Percentiles rank a stretch among this genome's conserved stretches.
Evolutionary conservation across 345 rosid species (phyloP).

Genomic region (Psidium guajava): DNA sequence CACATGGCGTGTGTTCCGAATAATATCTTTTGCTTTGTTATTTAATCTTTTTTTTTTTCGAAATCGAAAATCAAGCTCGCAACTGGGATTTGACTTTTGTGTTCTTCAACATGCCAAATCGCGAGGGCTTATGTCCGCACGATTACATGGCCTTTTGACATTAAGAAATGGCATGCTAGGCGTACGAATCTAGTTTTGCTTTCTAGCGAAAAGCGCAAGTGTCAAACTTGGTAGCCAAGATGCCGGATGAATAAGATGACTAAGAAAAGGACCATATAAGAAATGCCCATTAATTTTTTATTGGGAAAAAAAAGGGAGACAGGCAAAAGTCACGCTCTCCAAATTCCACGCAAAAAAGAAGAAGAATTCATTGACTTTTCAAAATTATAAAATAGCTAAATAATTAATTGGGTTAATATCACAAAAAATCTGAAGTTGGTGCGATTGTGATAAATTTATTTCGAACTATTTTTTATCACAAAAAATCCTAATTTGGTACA

Average conservation of each 20-base stretch:
- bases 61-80: not conserved
- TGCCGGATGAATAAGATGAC: not conserved
- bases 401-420: too few species aligned
- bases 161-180: not conserved
- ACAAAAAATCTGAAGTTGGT: too few species aligned
- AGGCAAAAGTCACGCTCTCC: not conserved
- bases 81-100: not conserved
- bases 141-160: too few species aligned
- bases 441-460: too few species aligned
- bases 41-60: not conserved
- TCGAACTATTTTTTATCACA: too few species aligned
- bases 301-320: not conserved
- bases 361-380: too few species aligned
- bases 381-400: too few species aligned
- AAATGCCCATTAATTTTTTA: not conserved
- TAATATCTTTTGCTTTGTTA: not conserved
- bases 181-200: not conserved
- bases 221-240: not conserved
- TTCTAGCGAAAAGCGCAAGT: not conserved
- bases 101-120: not conserved
- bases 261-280: not conserved
- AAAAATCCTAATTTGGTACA: too few species aligned
- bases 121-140: not conserved
- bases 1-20: not conserved
- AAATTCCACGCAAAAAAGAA: not conserved